Evolutionary conservation across 2,329 filamentous ascomycete genomes (phyloP), one percentile per base, ranked within the genome.

Genomic region (Colletotrichum eleusines): DNA sequence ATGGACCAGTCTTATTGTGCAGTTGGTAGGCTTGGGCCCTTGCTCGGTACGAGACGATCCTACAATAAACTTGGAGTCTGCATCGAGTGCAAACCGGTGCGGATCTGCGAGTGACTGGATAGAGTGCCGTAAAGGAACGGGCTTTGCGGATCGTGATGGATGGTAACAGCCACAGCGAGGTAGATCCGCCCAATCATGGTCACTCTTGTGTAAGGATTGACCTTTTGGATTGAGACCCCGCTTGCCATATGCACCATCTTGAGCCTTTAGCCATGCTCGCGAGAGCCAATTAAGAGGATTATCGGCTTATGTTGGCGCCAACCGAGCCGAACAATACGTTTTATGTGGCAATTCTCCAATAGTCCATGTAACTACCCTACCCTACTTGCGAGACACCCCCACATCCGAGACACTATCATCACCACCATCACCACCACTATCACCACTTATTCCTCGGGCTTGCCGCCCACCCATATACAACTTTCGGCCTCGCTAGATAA

Each of bases 251-350:
- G 44, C 23, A 51, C 58, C 44, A 63, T 35, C 58, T 63, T 44
- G 40, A 51, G 48, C 38, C 53, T 23, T n/a, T 16, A 28, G 38
- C 11, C 53, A 12, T 42, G 18, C 28, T 33, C 28, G n/a, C n/a
- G 35, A 14, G 11, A 42, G 26, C 58, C 53, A 69, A 69, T 63
- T 11, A 57, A 40, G 31, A 38, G 51, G 38, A 59, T 38, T 44
- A 5, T 33, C 33, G 53, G 53, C 59, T 69, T 26, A 71, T 65
- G 53, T 71, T 63, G 44, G 64, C 57, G 59, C 50, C 20, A 42
- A 54, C 42, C 48, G 23, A 38, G 53, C 44, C 33, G 44, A 63
- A 63, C 44, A 61, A 51, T 48, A 51, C 35, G 8, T 26, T 46
- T 55, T 71, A 63, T 53, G 35, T 71, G 51, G 23, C 55, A 50